Percentiles rank a stretch among this genome's conserved stretches.
Conservation (phyloP, 1,284 basidiomycete species). For the Trametes hirsuta region DNA sequence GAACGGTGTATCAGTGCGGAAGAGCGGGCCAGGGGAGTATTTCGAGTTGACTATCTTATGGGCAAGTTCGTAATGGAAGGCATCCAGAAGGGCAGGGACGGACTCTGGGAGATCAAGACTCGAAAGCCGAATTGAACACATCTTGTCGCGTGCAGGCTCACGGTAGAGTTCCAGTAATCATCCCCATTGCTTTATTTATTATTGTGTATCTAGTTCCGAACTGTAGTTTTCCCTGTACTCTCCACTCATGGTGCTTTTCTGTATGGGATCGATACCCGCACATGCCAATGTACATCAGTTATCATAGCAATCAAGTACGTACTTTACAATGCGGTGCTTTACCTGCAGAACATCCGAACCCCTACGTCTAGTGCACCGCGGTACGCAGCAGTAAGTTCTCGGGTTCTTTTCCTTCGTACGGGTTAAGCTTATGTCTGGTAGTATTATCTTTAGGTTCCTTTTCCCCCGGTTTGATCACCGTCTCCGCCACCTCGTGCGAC, state of each 20-base stretch:
- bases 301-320: slow-evolving; percentile 1
- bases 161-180: background rate
- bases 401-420: too few relatives aligned
- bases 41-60: slow-evolving; percentile 38
- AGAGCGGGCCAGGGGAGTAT: slow-evolving; percentile 31
- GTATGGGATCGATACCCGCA: slow-evolving; percentile 15
- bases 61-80: slow-evolving; percentile 35
- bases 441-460: too few relatives aligned
- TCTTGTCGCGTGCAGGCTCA: background rate
- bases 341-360: background rate
- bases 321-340: background rate
- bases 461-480: too few relatives aligned
- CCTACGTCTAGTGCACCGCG: too few relatives aligned
- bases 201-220: slow-evolving; percentile 12
- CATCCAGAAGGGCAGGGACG: slow-evolving; percentile 35
- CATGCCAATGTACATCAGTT: slow-evolving; percentile 7
- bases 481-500: too few relatives aligned
- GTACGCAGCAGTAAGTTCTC: too few relatives aligned
- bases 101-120: slow-evolving; percentile 38
- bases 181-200: slow-evolving; percentile 18
- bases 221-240: background rate
- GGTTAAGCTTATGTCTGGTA: too few relatives aligned
- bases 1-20: slow-evolving; percentile 27
- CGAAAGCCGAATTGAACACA: slow-evolving; percentile 17
- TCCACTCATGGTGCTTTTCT: background rate